Evolutionary conservation across 2,329 filamentous ascomycete genomes (phyloP), one percentile per base, ranked within the genome.

Genomic region (Lachnellula hyalina): DNA sequence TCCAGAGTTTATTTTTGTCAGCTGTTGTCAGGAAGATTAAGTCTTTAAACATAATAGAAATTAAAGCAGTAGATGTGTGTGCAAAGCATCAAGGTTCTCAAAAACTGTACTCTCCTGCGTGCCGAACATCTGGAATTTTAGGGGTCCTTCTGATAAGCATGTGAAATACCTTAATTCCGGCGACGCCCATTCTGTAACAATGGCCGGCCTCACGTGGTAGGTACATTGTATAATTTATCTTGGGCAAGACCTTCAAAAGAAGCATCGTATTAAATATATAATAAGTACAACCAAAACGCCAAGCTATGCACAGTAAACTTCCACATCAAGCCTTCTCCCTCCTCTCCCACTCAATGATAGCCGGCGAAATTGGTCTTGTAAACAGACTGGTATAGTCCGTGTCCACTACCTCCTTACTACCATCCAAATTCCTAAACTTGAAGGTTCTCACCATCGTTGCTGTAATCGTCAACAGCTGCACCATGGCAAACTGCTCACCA

Each of bases 401-500:
- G 52, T 75, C 86, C 46, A 87, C 80, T 38, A 94, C 79, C 35
- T 79, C 80, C 67, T 83, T 75, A 69, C 80, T 82, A n/a, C 88
- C 87, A 64, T 88, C 84, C 2, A 84, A 71, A 65, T 90, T 95
- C 67, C 80, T 78, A 70, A 96, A 83, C 75, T 90, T 93, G 76
- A 96, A 89, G 51, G 84, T 71, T 49, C 90, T 81, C 41, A 96
- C 87, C 61, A 92, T 75, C 55, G 84, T 85, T 49, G 86, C 90
- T 12, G 86, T 77, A 62, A 97, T 95, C 45, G 90, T 91, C 70
- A 92, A 87, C 59, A 97, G 78, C 75, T 97, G 93, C 55, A 95
- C 80, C 70, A 95, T 96, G 63, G 93, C 93, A 71, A 96, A 97
- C 68, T 96, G 90, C 78, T 97, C 93, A 62, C 93, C 93, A 68